Conservation (phyloP, 345 rosid genomes). For the Lenwebbia sp. region DNA sequence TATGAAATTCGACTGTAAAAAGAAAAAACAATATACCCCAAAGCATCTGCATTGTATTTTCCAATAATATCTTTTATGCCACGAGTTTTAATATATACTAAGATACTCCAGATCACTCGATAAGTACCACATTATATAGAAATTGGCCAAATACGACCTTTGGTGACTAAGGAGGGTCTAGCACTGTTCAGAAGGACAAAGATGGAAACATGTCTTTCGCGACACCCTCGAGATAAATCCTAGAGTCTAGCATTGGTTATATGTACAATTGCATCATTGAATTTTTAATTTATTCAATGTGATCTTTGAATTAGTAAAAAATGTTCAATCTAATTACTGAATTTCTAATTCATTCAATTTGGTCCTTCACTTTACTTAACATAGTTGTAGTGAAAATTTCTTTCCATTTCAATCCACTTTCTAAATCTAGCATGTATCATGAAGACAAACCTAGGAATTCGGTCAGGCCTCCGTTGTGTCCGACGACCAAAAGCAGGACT, state of each 20-base stretch:
- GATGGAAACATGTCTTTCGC: neutral
- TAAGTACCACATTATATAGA: neutral
- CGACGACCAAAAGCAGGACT: slow-evolving; percentile 7
- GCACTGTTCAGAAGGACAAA: neutral
- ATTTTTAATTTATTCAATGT: neutral
- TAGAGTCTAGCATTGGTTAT: neutral
- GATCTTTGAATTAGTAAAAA: neutral
- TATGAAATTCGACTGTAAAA: neutral
- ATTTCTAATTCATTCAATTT: neutral
- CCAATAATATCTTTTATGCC: neutral
- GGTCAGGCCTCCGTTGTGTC: slow-evolving; percentile 3
- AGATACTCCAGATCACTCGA: neutral
- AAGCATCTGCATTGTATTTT: neutral
- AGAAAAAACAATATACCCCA: neutral
- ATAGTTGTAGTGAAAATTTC: neutral
- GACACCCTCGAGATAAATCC: neutral
- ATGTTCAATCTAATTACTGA: too few relatives aligned
- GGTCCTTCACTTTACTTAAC: neutral
- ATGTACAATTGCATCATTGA: neutral
- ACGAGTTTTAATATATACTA: neutral
- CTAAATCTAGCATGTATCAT: neutral
- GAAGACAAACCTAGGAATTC: neutral
- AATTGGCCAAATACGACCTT: neutral
- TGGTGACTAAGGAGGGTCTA: neutral
- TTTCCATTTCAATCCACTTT: neutral